Evolutionary conservation across 495 filamentous ascomycete species (phyloP).

Genomic region (Daldinia grandis): DNA sequence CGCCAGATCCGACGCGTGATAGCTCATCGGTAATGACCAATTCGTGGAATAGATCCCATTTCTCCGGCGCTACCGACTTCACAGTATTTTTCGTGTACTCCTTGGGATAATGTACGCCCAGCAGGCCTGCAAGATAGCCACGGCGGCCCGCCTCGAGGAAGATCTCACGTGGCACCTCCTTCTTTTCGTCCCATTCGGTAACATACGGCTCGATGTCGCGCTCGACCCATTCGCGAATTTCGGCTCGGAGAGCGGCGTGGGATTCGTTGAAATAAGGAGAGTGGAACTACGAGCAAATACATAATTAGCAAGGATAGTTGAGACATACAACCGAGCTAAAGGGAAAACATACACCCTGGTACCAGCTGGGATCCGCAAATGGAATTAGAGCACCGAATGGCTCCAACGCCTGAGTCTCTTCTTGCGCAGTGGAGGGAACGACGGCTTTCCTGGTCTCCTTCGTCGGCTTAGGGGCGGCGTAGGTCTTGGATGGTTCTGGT

Average conservation of each 20-base stretch:
- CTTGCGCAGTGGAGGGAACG: slow-evolving; percentile 56
- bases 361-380: slow-evolving; percentile 93
- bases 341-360: slow-evolving; percentile 75
- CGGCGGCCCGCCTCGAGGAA: slow-evolving; percentile 95
- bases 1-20: slow-evolving; percentile 85
- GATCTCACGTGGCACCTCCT: slow-evolving; percentile 83
- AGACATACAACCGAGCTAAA: background rate
- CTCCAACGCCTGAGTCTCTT: slow-evolving; percentile 76
- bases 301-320: slow-evolving; percentile 9
- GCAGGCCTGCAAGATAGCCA: slow-evolving; percentile 88
- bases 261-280: slow-evolving; percentile 95
- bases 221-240: slow-evolving; percentile 92
- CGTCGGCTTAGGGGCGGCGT: slow-evolving; percentile 60
- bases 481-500: slow-evolving; percentile 57
- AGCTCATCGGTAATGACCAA: slow-evolving; percentile 94
- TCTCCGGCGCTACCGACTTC: slow-evolving; percentile 79
- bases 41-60: slow-evolving; percentile 99
- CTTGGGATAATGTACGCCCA: slow-evolving; percentile 82
- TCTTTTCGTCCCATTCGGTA: slow-evolving; percentile 95
- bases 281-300: slow-evolving; percentile 79
- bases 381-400: slow-evolving; percentile 87
- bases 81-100: slow-evolving; percentile 74
- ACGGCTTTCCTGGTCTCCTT: slow-evolving; percentile 61
- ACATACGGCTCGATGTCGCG: slow-evolving; percentile 89
- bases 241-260: slow-evolving; percentile 86